phyloP scores from a whole-genome alignment of 1,139 yeast genomes.

The Nematodospora anomalae region DNA sequence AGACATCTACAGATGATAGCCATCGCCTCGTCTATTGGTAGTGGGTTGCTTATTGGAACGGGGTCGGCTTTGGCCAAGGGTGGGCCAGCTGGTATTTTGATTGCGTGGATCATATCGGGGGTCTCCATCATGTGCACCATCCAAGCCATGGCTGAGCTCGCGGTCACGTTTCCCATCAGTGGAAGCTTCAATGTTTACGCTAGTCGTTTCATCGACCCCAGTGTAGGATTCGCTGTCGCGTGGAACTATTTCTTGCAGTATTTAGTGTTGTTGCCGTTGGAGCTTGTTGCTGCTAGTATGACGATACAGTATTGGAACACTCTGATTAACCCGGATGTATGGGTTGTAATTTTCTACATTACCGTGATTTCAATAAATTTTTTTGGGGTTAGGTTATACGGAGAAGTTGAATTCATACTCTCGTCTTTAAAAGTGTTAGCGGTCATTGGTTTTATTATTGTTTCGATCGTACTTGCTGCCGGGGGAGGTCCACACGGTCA shows the following conservation, averaged over 20 bases:
- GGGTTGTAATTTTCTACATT: slow-evolving; percentile 39
- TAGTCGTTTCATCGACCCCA: slow-evolving; percentile 41
- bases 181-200: slow-evolving; percentile 44
- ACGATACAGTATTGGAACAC: slow-evolving; percentile 43
- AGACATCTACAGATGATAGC: slow-evolving; percentile 64
- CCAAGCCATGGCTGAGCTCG: slow-evolving; percentile 43
- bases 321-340: slow-evolving; percentile 39
- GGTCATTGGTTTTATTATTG: slow-evolving; percentile 40
- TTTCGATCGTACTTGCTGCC: slow-evolving; percentile 40
- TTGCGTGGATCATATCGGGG: slow-evolving; percentile 44
- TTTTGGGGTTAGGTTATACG: slow-evolving; percentile 45
- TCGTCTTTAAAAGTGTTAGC: slow-evolving; percentile 40
- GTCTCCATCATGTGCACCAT: slow-evolving; percentile 32
- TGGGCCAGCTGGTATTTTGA: slow-evolving; percentile 67
- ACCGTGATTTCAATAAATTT: slow-evolving; percentile 37
- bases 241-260: slow-evolving; percentile 47
- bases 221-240: slow-evolving; percentile 44
- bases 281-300: slow-evolving; percentile 42
- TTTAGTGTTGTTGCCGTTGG: slow-evolving; percentile 33
- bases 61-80: slow-evolving; percentile 47
- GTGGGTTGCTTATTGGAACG: slow-evolving; percentile 37
- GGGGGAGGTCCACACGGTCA: slow-evolving; percentile 42
- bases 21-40: slow-evolving; percentile 79
- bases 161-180: slow-evolving; percentile 41
- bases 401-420: slow-evolving; percentile 45